Conservation (phyloP, 306 rosid species). For the Neltuma alba region DNA sequence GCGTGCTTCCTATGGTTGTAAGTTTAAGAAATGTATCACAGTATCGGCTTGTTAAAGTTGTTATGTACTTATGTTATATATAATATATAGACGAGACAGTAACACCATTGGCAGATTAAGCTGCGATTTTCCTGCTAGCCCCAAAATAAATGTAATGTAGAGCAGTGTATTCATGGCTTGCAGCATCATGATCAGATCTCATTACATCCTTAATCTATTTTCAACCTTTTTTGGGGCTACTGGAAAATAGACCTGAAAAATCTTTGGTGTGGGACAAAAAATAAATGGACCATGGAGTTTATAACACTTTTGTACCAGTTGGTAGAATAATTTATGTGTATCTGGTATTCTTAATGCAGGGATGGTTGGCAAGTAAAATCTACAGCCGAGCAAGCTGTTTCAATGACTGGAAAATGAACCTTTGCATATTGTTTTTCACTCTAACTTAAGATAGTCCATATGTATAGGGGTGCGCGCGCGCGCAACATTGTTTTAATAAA, state of each 20-base stretch:
- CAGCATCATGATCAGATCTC: background rate
- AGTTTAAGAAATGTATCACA: background rate
- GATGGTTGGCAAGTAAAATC: conserved; percentile 20
- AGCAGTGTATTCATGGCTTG: background rate
- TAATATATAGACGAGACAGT: background rate
- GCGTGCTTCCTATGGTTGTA: no score
- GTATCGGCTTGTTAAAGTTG: background rate
- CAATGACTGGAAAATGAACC: conserved; percentile 9
- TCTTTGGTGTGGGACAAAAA: background rate
- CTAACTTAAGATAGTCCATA: background rate
- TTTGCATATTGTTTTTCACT: background rate
- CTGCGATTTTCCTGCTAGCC: background rate
- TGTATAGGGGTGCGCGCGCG: no score
- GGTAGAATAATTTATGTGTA: conserved; percentile 13
- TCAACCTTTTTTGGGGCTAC: background rate
- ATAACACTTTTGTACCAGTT: conserved; percentile 24
- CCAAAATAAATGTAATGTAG: conserved; percentile 2
- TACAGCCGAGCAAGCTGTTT: background rate
- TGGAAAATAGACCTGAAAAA: background rate
- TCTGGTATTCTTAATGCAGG: conserved; percentile 19
- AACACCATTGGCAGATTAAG: conserved; percentile 1
- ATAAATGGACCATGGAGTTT: background rate
- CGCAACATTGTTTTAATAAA: conserved; percentile 27
- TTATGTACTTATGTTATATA: background rate
- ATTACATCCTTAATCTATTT: background rate